Evolutionary conservation across 805 yeast genomes (phyloP).

Genomic region (Schwanniomyces vanrijiae): DNA sequence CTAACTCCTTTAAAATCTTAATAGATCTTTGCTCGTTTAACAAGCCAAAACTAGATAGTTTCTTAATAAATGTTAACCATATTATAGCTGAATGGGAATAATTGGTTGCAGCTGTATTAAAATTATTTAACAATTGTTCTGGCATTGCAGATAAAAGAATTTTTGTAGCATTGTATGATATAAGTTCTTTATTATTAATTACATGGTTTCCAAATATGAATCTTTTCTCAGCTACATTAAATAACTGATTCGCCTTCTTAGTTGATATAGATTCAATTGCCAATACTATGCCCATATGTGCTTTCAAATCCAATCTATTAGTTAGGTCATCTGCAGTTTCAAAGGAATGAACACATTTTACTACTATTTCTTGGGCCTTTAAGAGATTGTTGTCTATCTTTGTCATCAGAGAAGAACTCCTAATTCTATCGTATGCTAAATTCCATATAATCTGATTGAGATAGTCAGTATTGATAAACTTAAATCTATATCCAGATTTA

Average conservation of each 20-base stretch:
- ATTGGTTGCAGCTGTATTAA: conserved; percentile 26
- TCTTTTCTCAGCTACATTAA: conserved; percentile 24
- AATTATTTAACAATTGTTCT: conserved; percentile 33
- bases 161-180: conserved; percentile 22
- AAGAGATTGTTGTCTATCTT: conserved; percentile 13
- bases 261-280: conserved; percentile 23
- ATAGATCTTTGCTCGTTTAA: conserved; percentile 28
- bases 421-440: conserved; percentile 18
- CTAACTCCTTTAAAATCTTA: conserved; percentile 24
- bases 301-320: conserved; percentile 23
- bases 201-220: conserved; percentile 9
- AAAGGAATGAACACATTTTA: conserved; percentile 13
- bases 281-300: conserved; percentile 37
- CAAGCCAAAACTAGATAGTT: conserved; percentile 30
- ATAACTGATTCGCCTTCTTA: conserved; percentile 25
- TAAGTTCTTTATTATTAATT: conserved; percentile 16
- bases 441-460: conserved; percentile 28
- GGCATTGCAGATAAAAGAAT: conserved; percentile 30
- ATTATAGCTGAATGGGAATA: conserved; percentile 24
- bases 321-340: conserved; percentile 9
- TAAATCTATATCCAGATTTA: conserved; percentile 19
- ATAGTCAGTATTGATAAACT: conserved; percentile 19
- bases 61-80: conserved; percentile 37
- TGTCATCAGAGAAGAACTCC: conserved; percentile 2
- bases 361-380: conserved; percentile 29